Base-by-base conservation (phyloP, 176 grass and related monocot genomes). In the Carex cristatella region DNA sequence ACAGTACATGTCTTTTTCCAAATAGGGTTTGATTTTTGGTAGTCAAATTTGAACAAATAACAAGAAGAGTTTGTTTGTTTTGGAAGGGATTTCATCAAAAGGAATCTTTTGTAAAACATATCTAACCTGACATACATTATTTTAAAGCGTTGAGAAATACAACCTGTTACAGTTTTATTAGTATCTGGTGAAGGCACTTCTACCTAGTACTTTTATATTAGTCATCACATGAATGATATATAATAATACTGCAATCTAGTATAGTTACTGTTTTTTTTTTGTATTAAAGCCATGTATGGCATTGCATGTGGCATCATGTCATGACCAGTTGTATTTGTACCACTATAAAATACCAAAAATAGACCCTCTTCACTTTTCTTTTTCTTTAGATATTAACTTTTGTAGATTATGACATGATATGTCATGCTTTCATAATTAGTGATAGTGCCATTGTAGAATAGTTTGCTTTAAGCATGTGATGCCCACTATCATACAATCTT, bases 151-250 rank as follows among this genome's bases (percentile, higher is more conserved):
- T 4, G 44, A 83, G 33, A 62, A 30, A 40, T 64, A 10, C 32
- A 10, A 53, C 81, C 40, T 83, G 81, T 68, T 83, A 12, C 40
- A 33, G 42, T 83, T 79, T 83, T 83, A 44, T 66, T 83, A 68
- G 10, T 40, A 68, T 83, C 19, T 83, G 27, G 44, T 83, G 60
- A 67, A 67, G 80, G 61, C 61, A 81, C 33, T 63, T 81, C 79
- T 64, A 8, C 79, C 31, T 62, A 81, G 16, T 64, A 35, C 10
- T 81, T 64, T 81, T 81, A 37, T 13, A 11, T 44, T 46, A 23
- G 38, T 40, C 38, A 57, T 78, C 48, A 70, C 23, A 78, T 56
- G 27, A 57, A 32, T 23, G 13, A 56, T 10, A 14, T 56, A 5
- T 55, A 28, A 49, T 49, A 49, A 30, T 55, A 55, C 48, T 76